phyloP scores from a whole-genome alignment of 2,329 filamentous ascomycete genomes.

The Domatiomyces globalis region DNA sequence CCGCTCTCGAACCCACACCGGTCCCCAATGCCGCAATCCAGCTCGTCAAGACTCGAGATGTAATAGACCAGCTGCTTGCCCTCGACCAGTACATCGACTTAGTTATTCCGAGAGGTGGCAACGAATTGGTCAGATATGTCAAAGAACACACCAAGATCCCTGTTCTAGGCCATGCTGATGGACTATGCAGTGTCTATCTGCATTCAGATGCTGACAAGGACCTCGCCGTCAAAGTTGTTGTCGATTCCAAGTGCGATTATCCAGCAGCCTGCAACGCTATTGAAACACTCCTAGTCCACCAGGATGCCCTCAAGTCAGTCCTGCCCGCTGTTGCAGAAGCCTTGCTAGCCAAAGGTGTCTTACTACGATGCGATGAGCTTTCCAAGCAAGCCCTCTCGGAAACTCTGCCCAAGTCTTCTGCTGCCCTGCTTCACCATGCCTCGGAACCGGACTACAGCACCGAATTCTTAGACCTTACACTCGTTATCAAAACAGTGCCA shows the following conservation, averaged over 20 bases:
- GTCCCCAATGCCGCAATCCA: slow-evolving; percentile 83
- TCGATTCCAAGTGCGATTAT: slow-evolving; percentile 90
- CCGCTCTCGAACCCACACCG: slow-evolving; percentile 54
- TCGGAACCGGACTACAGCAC: slow-evolving; percentile 63
- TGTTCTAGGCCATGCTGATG: slow-evolving; percentile 90
- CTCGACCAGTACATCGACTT: slow-evolving; percentile 84
- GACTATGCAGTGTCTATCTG: slow-evolving; percentile 76
- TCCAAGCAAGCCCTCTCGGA: slow-evolving; percentile 50
- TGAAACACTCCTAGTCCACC: slow-evolving; percentile 82
- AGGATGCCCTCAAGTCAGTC: slow-evolving; percentile 50
- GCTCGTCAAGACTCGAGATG: slow-evolving; percentile 84
- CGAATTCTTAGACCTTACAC: slow-evolving; percentile 71
- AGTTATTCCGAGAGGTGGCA: slow-evolving; percentile 82
- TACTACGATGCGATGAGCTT: slow-evolving; percentile 60
- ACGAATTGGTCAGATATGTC: slow-evolving; percentile 79
- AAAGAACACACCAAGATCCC: slow-evolving; percentile 87
- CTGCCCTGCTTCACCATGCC: slow-evolving; percentile 48
- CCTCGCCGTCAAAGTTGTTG: slow-evolving; percentile 60
- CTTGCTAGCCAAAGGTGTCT: slow-evolving; percentile 62
- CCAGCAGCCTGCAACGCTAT: slow-evolving; percentile 88
- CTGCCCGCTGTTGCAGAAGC: slow-evolving; percentile 61
- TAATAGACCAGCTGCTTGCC: slow-evolving; percentile 71
- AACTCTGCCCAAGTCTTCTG: slow-evolving; percentile 30
- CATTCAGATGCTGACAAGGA: slow-evolving; percentile 59
- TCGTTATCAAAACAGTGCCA: slow-evolving; percentile 70